Evolutionary conservation across 2,329 filamentous ascomycete genomes (phyloP), one percentile per base, ranked within the genome.

Genomic region (Cercospora sp.): DNA sequence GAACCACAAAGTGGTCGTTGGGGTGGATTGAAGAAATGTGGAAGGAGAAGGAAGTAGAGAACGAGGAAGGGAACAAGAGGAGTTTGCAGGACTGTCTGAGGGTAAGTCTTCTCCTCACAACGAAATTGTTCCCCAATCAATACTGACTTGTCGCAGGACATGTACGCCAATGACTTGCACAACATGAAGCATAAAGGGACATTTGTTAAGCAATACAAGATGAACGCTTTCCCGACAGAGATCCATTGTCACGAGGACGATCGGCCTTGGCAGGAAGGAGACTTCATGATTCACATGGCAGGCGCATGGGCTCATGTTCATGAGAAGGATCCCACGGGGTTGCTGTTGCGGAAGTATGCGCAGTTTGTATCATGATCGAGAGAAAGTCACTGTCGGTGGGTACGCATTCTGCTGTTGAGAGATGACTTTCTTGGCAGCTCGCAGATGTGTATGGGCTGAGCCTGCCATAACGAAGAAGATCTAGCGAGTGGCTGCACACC

Each of bases 241-340:
- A 62, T 62, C 23, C 20, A 62, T 7, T 62, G 60, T 16, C 36
- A 48, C 39, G 53, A 78, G 3, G 42, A 36, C 5, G 39, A 28
- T 5, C 59, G 64, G 30, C 20, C 18, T 8, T 66, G 64, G 64
- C 58, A 66, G 31, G 55, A 31, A 20, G 64, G 64, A 2, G 64
- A 66, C 42, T 66, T 66, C 20, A 66, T 80, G 31, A 48, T 81
- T n/a, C 80, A 81, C 72, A 81, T 81, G 67, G 79, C 80, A 0
- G 80, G 80, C 10, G 80, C 80, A 16, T 62, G 60, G 60, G 78
- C 80, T 65, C 73, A 81, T n/a, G 74, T 79, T 59, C 76, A 75
- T 18, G 61, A 28, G 30, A 31, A 69, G 6, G 79, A 80, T 72
- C 77, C 79, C 0, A 79, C 78, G 0, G 80, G 80, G 0, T 67